phyloP scores from a whole-genome alignment of 2,329 filamentous ascomycete genomes.

The Xylariales sp. region DNA sequence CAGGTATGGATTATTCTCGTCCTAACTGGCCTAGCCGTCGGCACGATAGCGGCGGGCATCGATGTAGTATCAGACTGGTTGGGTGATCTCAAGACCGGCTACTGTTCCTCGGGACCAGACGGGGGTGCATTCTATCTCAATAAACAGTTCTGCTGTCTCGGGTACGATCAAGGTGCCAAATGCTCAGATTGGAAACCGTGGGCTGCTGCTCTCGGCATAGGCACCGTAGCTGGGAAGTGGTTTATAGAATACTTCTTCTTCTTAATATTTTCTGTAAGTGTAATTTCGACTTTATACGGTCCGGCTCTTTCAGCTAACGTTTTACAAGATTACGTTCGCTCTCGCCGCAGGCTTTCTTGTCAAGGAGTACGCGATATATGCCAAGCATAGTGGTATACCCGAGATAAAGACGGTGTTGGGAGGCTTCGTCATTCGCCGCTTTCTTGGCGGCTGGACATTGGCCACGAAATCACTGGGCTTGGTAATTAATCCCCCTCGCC shows the following conservation, averaged over 20 bases:
- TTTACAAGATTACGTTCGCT: slow-evolving; percentile 76
- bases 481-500: slow-evolving; percentile 60
- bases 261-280: slow-evolving; percentile 79
- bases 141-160: slow-evolving; percentile 91
- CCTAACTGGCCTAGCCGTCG: slow-evolving; percentile 84
- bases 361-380: slow-evolving; percentile 84
- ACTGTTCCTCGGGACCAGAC: slow-evolving; percentile 78
- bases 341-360: slow-evolving; percentile 82
- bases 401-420: slow-evolving; percentile 97
- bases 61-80: slow-evolving; percentile 94
- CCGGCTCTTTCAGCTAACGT: slow-evolving; percentile 34
- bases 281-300: background rate
- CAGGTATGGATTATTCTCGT: slow-evolving; percentile 94
- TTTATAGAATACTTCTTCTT: slow-evolving; percentile 90
- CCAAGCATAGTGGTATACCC: slow-evolving; percentile 94
- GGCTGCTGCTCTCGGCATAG: slow-evolving; percentile 78
- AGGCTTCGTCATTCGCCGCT: slow-evolving; percentile 89
- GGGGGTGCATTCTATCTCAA: slow-evolving; percentile 93
- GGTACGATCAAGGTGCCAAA: slow-evolving; percentile 83
- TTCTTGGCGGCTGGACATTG: slow-evolving; percentile 89
- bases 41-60: slow-evolving; percentile 86
- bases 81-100: slow-evolving; percentile 89
- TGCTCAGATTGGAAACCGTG: slow-evolving; percentile 91
- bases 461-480: slow-evolving; percentile 89
- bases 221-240: slow-evolving; percentile 76